Base-by-base conservation (phyloP, 164 flowering plant species). In the Vitis rupestris region DNA sequence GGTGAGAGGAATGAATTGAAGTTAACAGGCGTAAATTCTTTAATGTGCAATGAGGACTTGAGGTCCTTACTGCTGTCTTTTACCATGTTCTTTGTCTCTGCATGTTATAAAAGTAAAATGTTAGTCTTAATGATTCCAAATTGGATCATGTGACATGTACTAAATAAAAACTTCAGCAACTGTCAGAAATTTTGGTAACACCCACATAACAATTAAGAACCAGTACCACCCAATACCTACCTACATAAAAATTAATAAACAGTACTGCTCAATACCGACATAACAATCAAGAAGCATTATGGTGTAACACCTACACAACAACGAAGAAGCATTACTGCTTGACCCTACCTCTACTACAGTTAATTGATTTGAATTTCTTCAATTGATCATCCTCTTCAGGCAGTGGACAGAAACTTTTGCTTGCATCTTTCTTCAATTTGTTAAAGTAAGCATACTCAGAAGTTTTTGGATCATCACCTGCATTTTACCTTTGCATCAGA, bases 371-470 rank as follows among this genome's bases (percentile, higher is more conserved):
- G 14, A 70, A 53, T 59, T 70, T 71, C 57, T 78, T 72, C 30
- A 70, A 58, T 50, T 70, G 74, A 23, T 50, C 48, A 3, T 56
- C 66, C 70, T 80, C 76, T 23, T 76, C 74, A 17, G 63, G 66
- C 62, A 49, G 68, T 14, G 74, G 53, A 71, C 61, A 61, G 59
- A 71, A 74, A 31, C n/a, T 59, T 1, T 17, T 70, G 56, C 75
- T 76, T 7, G 78, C 74, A 67, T 76, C 75, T 71, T 69, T 72
- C 79, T 80, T 87, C 37, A 90, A 67, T 63, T 78, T 87, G 76
- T 81, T 88, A 74, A 86, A 91, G 72, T 80, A 88, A 4, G 87
- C 87, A 72, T 68, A 91, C 75, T 91, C 97, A 0, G 94, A 87
- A 48, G 97, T 91, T 75, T 91, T 91, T 3, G 97, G 82, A 9